Percentiles rank a stretch among this genome's conserved stretches.
Conservation (phyloP, 169 alveolate species). For the Plasmodium ovale region DNA sequence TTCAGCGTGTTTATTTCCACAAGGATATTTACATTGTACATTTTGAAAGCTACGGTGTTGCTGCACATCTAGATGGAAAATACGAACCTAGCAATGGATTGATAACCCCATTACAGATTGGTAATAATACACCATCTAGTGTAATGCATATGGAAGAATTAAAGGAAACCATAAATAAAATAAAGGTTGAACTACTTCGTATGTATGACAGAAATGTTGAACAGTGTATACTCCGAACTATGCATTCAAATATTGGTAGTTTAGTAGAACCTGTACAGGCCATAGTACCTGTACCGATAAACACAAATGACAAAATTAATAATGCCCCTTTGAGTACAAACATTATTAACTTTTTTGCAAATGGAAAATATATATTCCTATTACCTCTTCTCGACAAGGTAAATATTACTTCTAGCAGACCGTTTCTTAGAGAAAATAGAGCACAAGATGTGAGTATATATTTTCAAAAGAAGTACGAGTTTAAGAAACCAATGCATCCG, state of each 20-base stretch:
- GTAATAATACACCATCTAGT: no score
- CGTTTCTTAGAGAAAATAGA: not conserved
- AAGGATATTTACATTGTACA: slow-evolving; percentile 14
- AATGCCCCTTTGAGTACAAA: slow-evolving; percentile 24
- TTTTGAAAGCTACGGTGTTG: not conserved
- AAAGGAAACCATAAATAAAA: not conserved
- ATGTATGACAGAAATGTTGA: slow-evolving; percentile 27
- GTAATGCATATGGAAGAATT: not conserved
- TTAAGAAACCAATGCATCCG: slow-evolving; percentile 38
- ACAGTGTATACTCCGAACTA: not conserved
- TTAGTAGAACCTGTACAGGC: slow-evolving; percentile 22
- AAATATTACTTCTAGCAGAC: not conserved
- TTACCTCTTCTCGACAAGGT: slow-evolving; percentile 14
- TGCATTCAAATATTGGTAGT: slow-evolving; percentile 2
- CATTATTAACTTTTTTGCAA: slow-evolving; percentile 35
- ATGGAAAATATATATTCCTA: slow-evolving; percentile 8
- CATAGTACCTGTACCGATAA: slow-evolving; percentile 22
- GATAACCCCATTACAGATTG: no score
- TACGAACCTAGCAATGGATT: no score
- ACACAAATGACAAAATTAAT: slow-evolving; percentile 30
- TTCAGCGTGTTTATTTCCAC: not conserved
- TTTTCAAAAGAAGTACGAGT: slow-evolving; percentile 27
- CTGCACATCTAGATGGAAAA: not conserved
- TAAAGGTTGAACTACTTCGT: slow-evolving; percentile 4
- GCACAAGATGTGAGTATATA: slow-evolving; percentile 8